These are phyloP conservation scores for Neurospora sp. DNA, from an alignment of 495 filamentous ascomycete species.

Conservation along the genomic window DNA sequence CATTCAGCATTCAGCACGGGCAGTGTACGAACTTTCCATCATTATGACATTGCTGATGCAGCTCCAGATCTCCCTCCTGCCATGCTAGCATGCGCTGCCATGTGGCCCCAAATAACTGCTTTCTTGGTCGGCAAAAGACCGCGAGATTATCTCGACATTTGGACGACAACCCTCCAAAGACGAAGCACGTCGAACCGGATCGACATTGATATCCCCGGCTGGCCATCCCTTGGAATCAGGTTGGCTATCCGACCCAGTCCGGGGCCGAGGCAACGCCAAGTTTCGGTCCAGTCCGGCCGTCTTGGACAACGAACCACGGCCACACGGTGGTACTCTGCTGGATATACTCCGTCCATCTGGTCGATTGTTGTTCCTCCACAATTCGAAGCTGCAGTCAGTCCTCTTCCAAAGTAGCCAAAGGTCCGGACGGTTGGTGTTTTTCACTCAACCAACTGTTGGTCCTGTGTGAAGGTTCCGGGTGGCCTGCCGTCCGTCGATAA, in stretches of 20 bases:
- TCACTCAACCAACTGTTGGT: not conserved
- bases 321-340: not conserved
- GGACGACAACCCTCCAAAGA: not conserved
- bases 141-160: not conserved
- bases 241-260: not conserved
- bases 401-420: not conserved
- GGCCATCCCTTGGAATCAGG: not conserved
- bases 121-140: not conserved
- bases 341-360: not conserved
- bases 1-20: not conserved
- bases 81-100: not conserved
- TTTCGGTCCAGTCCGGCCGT: not conserved
- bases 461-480: not conserved
- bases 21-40: not conserved
- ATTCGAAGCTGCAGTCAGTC: not conserved
- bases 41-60: not conserved
- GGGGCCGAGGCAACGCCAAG: not conserved
- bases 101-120: not conserved
- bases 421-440: not conserved
- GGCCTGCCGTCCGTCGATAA: not conserved
- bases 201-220: not conserved
- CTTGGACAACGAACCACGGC: not conserved
- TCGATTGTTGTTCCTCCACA: not conserved
- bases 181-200: not conserved
- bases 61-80: not conserved